Evolutionary conservation across 2,329 filamentous ascomycete genomes (phyloP).

Genomic region (Penicillium digitatum): DNA sequence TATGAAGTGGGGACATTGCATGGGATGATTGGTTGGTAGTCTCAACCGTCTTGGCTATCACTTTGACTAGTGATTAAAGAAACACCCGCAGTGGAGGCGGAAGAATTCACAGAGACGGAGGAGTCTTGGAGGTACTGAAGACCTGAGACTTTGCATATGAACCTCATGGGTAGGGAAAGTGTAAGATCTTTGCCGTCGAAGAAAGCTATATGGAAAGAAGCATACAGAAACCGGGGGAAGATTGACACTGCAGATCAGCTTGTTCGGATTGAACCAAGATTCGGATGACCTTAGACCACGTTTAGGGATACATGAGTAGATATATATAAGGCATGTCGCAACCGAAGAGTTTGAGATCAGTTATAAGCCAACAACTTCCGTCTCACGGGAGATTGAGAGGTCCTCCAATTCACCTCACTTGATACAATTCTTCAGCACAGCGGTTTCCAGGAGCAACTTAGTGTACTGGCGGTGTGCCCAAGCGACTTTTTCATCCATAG

Average conservation of each 20-base stretch:
- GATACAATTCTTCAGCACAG: slow-evolving; percentile 32
- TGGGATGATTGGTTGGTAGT: slow-evolving; percentile 43
- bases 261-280: not conserved
- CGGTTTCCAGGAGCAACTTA: slow-evolving; percentile 56
- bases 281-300: slow-evolving; percentile 7
- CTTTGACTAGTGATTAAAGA: slow-evolving; percentile 23
- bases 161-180: not conserved
- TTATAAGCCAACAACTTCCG: not conserved
- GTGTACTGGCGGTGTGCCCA: slow-evolving; percentile 55
- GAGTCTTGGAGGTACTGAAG: slow-evolving; percentile 4
- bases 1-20: slow-evolving; percentile 48
- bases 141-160: not conserved
- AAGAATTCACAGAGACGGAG: slow-evolving; percentile 4
- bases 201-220: not conserved
- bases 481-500: slow-evolving; percentile 47
- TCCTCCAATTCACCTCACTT: not conserved
- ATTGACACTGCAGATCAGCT: not conserved
- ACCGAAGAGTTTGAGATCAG: too few species aligned
- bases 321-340: slow-evolving; percentile 17
- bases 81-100: not conserved
- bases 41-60: slow-evolving; percentile 44
- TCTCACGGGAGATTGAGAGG: not conserved
- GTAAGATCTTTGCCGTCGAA: not conserved
- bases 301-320: slow-evolving; percentile 9
- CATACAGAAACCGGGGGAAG: not conserved